Evolutionary conservation across 2,329 filamentous ascomycete genomes (phyloP).

Genomic region (Ceratocystis alfenasii): DNA sequence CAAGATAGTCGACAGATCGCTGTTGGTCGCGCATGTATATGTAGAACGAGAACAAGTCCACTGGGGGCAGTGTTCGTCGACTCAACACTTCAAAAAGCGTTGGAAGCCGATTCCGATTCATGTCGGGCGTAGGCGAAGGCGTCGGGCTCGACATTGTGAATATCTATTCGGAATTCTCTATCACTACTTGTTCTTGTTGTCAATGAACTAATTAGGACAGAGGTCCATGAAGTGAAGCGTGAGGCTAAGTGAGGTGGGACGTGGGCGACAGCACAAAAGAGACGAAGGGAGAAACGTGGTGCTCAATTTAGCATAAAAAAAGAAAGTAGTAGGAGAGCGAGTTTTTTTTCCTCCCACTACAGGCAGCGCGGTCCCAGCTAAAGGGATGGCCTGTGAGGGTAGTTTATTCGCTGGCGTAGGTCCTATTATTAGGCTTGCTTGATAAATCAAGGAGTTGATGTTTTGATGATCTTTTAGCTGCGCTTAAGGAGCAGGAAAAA

Average conservation of each 20-base stretch:
- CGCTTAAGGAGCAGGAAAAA: not conserved
- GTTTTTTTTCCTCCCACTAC: not conserved
- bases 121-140: constrained; percentile 46
- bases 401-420: not conserved
- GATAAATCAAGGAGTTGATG: constrained; percentile 7
- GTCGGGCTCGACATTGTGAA: constrained; percentile 27
- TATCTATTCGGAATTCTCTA: not conserved
- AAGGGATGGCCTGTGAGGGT: constrained; percentile 9
- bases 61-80: constrained; percentile 82
- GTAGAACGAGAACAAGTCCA: constrained; percentile 97
- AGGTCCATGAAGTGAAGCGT: constrained; percentile 6
- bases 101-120: constrained; percentile 70
- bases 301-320: not conserved
- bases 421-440: constrained; percentile 12
- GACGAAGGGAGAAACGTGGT: constrained; percentile 4
- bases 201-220: not conserved
- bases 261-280: not conserved
- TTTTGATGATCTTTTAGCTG: constrained; percentile 13
- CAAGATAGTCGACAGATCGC: constrained; percentile 90
- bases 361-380: constrained; percentile 2
- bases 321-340: not conserved
- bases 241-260: not conserved
- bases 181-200: not conserved
- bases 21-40: constrained; percentile 99
- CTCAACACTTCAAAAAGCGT: constrained; percentile 94